Percentiles rank a stretch among this genome's conserved stretches.
Conservation (phyloP, 352 stramenopile species). For the Discostella stelligera region DNA sequence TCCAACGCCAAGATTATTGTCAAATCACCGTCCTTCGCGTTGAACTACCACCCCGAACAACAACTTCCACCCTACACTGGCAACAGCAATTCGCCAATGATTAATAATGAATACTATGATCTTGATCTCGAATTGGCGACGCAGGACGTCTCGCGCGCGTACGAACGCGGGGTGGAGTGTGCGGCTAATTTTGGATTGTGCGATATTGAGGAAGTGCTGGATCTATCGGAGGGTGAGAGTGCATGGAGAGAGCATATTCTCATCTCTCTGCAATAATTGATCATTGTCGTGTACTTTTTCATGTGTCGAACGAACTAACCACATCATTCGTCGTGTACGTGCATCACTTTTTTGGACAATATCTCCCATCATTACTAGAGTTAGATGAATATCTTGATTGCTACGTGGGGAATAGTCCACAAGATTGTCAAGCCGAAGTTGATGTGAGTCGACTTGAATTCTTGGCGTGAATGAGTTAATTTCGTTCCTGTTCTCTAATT, state of each 20-base stretch:
- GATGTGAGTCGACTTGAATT: background rate
- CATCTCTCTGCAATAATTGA: background rate
- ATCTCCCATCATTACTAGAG: background rate
- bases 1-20: background rate
- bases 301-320: background rate
- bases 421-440: background rate
- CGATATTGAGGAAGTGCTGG: constrained; percentile 41
- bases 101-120: background rate
- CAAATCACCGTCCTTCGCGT: background rate
- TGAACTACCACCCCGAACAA: background rate
- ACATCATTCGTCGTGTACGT: background rate
- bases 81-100: background rate
- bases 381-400: constrained; percentile 1
- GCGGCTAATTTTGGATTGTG: constrained; percentile 44
- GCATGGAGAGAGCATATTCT: background rate
- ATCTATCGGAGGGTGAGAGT: constrained; percentile 35
- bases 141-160: constrained; percentile 26
- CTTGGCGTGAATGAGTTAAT: too few species aligned
- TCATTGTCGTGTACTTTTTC: constrained; percentile 1
- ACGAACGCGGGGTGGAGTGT: constrained; percentile 39
- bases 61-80: background rate
- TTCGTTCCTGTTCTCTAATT: too few species aligned
- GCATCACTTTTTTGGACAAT: background rate
- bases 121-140: background rate
- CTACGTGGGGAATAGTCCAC: background rate